phyloP scores from a whole-genome alignment of 2,329 filamentous ascomycete species.

The Dryadomyces quercus-mongolicae region DNA sequence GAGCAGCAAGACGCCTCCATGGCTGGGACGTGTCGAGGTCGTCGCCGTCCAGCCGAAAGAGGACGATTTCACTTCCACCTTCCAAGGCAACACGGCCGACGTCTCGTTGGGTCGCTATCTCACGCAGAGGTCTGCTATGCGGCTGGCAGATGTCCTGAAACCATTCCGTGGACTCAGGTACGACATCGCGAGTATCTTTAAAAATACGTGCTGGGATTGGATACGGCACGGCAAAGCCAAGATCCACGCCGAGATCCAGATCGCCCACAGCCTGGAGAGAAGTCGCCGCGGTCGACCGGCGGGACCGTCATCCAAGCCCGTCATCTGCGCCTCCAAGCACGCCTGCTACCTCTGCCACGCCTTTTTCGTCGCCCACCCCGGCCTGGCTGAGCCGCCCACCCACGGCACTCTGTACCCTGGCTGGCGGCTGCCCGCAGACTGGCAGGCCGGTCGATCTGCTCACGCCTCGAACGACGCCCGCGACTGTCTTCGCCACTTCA shows the following conservation, averaged over 20 bases:
- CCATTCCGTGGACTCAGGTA: not conserved
- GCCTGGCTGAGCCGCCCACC: conserved; percentile 25
- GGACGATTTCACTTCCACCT: not conserved
- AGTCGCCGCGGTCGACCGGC: not conserved
- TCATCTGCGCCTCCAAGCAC: conserved; percentile 35
- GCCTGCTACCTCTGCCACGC: conserved; percentile 38
- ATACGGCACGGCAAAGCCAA: conserved; percentile 12
- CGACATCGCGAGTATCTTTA: not conserved
- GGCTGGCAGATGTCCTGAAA: too few species aligned
- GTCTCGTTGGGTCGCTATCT: too few species aligned
- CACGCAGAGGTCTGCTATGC: too few species aligned
- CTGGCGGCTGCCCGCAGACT: conserved; percentile 27
- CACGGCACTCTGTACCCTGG: conserved; percentile 32
- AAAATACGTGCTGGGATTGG: not conserved
- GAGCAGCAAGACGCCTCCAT: conserved; percentile 9
- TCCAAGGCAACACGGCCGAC: not conserved
- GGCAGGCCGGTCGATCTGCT: not conserved
- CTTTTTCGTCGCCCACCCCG: conserved; percentile 29
- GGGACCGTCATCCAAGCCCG: conserved; percentile 8
- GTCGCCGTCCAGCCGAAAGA: not conserved
- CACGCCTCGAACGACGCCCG: not conserved
- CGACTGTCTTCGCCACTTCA: not conserved
- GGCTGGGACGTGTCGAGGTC: conserved; percentile 19
- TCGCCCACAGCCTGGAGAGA: conserved; percentile 29
- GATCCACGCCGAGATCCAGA: conserved; percentile 38